These are phyloP conservation scores for Blepharisma japonicum DNA, from an alignment of 73 alveolate genomes.

Conservation along the genomic window DNA sequence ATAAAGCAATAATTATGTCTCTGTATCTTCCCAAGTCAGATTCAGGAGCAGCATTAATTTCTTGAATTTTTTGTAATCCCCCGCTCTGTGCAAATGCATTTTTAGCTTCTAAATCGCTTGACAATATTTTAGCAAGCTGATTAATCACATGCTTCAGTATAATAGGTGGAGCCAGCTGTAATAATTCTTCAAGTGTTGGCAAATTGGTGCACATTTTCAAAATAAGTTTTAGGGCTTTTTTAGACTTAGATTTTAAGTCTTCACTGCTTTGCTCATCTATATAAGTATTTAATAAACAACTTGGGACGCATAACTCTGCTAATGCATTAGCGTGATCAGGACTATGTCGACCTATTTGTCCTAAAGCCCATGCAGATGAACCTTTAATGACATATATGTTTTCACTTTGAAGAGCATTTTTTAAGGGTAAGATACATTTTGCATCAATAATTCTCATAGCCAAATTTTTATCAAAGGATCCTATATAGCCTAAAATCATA, in stretches of 20 bases:
- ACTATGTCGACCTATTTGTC: slow-evolving; percentile 95
- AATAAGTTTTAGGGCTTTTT: slow-evolving; percentile 88
- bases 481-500: slow-evolving; percentile 94
- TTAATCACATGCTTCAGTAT: slow-evolving; percentile 77
- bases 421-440: slow-evolving; percentile 50
- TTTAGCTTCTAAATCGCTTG: slow-evolving; percentile 66
- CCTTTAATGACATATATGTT: slow-evolving; percentile 96
- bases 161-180: slow-evolving; percentile 80
- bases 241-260: slow-evolving; percentile 68
- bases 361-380: slow-evolving; percentile 97
- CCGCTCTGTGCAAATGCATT: slow-evolving; percentile 87
- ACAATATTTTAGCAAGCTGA: slow-evolving; percentile 74
- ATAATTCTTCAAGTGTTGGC: slow-evolving; percentile 96
- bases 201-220: slow-evolving; percentile 96
- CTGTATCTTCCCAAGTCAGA: slow-evolving; percentile 75
- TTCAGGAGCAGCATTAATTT: slow-evolving; percentile 64
- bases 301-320: slow-evolving; percentile 96
- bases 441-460: slow-evolving; percentile 95
- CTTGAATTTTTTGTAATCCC: slow-evolving; percentile 68
- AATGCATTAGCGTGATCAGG: slow-evolving; percentile 91
- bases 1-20: slow-evolving; percentile 80
- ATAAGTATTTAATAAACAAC: slow-evolving; percentile 23
- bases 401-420: slow-evolving; percentile 94
- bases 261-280: slow-evolving; percentile 65
- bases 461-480: slow-evolving; percentile 89